Conservation (phyloP, 768 basidiomycete genomes). For the Dioszegia crocea region DNA sequence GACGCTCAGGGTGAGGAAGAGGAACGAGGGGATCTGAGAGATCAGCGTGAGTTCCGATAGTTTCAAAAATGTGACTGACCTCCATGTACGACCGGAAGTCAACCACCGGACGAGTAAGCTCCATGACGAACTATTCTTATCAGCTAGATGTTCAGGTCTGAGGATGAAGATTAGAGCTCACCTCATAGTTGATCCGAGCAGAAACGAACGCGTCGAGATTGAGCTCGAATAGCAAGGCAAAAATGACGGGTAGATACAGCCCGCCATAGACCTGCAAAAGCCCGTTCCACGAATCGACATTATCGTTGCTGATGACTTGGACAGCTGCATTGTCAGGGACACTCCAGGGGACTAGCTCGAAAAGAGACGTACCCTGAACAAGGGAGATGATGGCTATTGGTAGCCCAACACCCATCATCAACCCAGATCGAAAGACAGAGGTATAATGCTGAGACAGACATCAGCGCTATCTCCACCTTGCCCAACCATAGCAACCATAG, state of each 20-base stretch:
- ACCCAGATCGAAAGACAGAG: constrained; percentile 65
- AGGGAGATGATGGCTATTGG: constrained; percentile 66
- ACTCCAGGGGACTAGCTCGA: not conserved
- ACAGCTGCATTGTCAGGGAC: constrained; percentile 54
- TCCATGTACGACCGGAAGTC: constrained; percentile 76
- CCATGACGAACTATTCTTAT: constrained; percentile 45
- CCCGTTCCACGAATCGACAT: constrained; percentile 66
- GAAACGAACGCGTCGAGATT: constrained; percentile 75
- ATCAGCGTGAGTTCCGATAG: not conserved
- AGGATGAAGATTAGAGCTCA: constrained; percentile 57
- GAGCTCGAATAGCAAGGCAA: constrained; percentile 71
- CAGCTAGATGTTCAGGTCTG: constrained; percentile 20
- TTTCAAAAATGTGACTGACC: constrained; percentile 45
- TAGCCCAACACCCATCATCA: constrained; percentile 66
- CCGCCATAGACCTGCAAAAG: constrained; percentile 75
- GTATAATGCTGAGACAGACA: constrained; percentile 26
- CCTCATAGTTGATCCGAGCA: constrained; percentile 83
- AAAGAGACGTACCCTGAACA: constrained; percentile 58
- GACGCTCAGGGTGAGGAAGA: constrained; percentile 69
- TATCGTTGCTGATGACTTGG: constrained; percentile 55
- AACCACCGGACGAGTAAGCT: constrained; percentile 66
- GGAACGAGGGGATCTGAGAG: constrained; percentile 69
- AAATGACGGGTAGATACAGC: constrained; percentile 67
- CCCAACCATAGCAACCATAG: no score
- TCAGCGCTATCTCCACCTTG: no score